A percentile compares a stretch with the other conserved stretches of the same genome.
Evolutionary conservation across 805 yeast species (phyloP).

Genomic region (Candida corydali): DNA sequence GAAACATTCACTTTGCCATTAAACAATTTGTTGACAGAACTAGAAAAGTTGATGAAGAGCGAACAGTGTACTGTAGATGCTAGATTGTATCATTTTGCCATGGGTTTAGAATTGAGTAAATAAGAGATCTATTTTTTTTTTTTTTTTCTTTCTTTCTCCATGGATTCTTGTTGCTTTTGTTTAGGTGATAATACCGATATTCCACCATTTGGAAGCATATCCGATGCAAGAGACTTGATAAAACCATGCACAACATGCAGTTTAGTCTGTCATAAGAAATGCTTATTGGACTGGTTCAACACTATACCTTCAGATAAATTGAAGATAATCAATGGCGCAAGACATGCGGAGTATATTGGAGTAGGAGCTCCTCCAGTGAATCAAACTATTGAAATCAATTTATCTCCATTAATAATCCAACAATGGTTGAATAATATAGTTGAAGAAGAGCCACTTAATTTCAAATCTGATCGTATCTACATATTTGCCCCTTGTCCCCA

Average conservation of each 20-base stretch:
- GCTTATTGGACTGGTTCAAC: slow-evolving; percentile 40
- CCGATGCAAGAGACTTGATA: slow-evolving; percentile 33
- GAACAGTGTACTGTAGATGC: slow-evolving; percentile 84
- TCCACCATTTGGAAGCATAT: slow-evolving; percentile 34
- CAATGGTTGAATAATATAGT: slow-evolving; percentile 3
- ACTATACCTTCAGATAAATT: slow-evolving; percentile 27
- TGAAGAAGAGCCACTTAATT: not conserved
- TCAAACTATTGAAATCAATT: slow-evolving; percentile 9
- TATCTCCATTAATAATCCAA: slow-evolving; percentile 1
- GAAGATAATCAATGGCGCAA: slow-evolving; percentile 12
- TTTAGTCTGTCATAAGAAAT: slow-evolving; percentile 32
- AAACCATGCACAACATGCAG: slow-evolving; percentile 37
- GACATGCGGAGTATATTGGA: slow-evolving; percentile 10
- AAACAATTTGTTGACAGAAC: slow-evolving; percentile 47
- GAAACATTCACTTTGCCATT: slow-evolving; percentile 80
- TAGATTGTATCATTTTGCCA: slow-evolving; percentile 79
- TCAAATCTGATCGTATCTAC: slow-evolving; percentile 9
- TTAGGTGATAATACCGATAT: slow-evolving; percentile 35
- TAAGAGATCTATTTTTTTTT: not conserved
- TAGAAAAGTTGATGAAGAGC: slow-evolving; percentile 44
- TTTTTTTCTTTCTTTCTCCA: not conserved
- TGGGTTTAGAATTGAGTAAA: slow-evolving; percentile 63
- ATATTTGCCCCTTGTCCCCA: slow-evolving; percentile 37
- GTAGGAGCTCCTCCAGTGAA: slow-evolving; percentile 10
- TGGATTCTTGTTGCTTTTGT: slow-evolving; percentile 29